Percentiles rank a stretch among this genome's conserved stretches.
Evolutionary conservation across 495 filamentous ascomycete genomes (phyloP).

Genomic region (Jackrogersella multiformis): DNA sequence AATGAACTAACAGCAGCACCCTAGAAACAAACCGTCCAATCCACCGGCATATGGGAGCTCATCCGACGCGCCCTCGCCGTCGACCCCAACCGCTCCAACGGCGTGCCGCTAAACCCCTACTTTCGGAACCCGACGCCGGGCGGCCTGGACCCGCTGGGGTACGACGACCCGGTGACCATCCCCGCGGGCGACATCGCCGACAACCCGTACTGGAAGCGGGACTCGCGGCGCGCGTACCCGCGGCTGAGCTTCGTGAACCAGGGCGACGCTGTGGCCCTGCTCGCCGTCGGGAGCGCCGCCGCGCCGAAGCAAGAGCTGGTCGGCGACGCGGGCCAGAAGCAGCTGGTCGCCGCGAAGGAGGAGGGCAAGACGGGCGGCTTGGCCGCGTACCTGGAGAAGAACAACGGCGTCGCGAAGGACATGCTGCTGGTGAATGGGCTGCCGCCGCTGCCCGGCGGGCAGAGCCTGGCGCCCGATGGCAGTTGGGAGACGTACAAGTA

Average conservation of each 20-base stretch:
- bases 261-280: conserved; percentile 82
- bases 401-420: conserved; percentile 65
- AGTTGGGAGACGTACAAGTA: conserved; percentile 66
- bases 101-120: conserved; percentile 91
- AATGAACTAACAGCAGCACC: not conserved
- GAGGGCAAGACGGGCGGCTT: conserved; percentile 76
- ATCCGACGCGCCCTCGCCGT: conserved; percentile 81
- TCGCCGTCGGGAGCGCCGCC: conserved; percentile 85
- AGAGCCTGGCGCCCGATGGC: conserved; percentile 54
- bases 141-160: conserved; percentile 74
- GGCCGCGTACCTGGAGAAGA: conserved; percentile 75
- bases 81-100: conserved; percentile 88
- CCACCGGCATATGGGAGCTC: conserved; percentile 86
- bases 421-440: conserved; percentile 77
- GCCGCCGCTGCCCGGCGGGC: conserved; percentile 81
- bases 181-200: conserved; percentile 96
- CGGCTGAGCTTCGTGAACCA: conserved; percentile 80
- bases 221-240: conserved; percentile 87
- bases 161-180: conserved; percentile 88
- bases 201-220: conserved; percentile 98
- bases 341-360: conserved; percentile 81
- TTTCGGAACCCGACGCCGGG: conserved; percentile 91
- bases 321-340: conserved; percentile 83
- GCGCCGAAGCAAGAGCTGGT: conserved; percentile 82
- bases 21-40: conserved; percentile 98